A percentile compares a stretch with the other conserved stretches of the same genome.
phyloP scores from a whole-genome alignment of 352 stramenopile species.

The Pythium plurisporium region DNA sequence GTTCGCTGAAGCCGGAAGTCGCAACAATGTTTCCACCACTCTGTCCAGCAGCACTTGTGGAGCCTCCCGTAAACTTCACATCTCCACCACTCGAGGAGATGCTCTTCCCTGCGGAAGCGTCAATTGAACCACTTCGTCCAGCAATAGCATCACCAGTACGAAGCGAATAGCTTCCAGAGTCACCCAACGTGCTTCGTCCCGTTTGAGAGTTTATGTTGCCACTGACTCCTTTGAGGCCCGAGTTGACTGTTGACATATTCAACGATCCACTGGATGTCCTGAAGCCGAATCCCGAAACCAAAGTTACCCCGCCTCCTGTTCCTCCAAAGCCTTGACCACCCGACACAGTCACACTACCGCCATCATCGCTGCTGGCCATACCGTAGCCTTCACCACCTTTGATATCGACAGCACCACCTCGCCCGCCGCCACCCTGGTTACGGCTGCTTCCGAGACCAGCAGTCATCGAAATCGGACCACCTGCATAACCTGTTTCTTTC shows the following conservation, averaged over 20 bases:
- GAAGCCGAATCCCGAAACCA: slow-evolving; percentile 37
- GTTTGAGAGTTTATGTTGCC: slow-evolving; percentile 64
- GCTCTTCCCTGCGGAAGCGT: slow-evolving; percentile 56
- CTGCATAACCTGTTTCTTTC: slow-evolving; percentile 31
- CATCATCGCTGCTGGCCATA: slow-evolving; percentile 33
- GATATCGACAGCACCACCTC: slow-evolving; percentile 52
- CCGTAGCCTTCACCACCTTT: slow-evolving; percentile 52
- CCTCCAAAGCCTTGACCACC: slow-evolving; percentile 43
- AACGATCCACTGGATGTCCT: slow-evolving; percentile 53
- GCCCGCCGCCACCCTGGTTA: slow-evolving; percentile 42
- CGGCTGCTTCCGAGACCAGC: slow-evolving; percentile 45
- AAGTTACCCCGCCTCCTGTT: slow-evolving; percentile 45
- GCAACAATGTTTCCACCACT: slow-evolving; percentile 79
- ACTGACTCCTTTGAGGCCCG: slow-evolving; percentile 57
- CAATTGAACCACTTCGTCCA: slow-evolving; percentile 37
- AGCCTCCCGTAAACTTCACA: slow-evolving; percentile 67
- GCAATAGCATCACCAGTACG: slow-evolving; percentile 53
- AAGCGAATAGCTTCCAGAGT: slow-evolving; percentile 55
- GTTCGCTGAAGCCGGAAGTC: slow-evolving; percentile 60
- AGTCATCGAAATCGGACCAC: slow-evolving; percentile 45
- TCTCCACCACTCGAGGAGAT: slow-evolving; percentile 53
- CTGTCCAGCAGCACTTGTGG: slow-evolving; percentile 27
- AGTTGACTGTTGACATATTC: slow-evolving; percentile 58
- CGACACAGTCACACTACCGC: slow-evolving; percentile 40
- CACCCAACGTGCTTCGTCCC: slow-evolving; percentile 41